Base-by-base conservation (phyloP, 2,329 filamentous ascomycete genomes). In the Trichothecium roseum region DNA sequence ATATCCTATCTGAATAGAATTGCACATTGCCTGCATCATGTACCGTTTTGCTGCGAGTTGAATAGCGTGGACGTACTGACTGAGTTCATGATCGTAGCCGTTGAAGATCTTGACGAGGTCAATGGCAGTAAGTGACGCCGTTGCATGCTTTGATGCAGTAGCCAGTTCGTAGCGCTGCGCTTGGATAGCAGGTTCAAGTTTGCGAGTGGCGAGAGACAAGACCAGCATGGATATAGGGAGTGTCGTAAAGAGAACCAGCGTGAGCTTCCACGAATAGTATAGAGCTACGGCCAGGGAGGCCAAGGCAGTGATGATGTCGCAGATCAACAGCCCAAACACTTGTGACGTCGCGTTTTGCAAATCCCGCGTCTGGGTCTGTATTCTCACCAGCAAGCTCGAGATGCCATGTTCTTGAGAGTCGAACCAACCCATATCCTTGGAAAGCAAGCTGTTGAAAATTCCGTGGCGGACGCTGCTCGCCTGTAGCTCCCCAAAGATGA, bases 91-190 rank as follows among this genome's bases (percentile, higher is more conserved):
- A 10, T 71, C 68, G 48, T 86, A 73, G 1, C 81, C 84, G 45
- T 89, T 88, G 59, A 83, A 88, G 35, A 78, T 80, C 53, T 95
- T 95, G 50, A 96, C 85, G 0, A 84, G 74, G 41, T 94, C 85
- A 28, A 95, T 89, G 3, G 75, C 78, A 2, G 67, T 65, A 8
- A 93, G 69, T 0, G 84, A 78, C 9, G 76, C 81, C 8, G 74
- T 78, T 1, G 78, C 72, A 37, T 78, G 66, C 48, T 85, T 89
- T 1, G 86, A 79, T 0, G 85, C 84, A 32, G 69, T 61, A 2
- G 74, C 73, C 1, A 94, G 69, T 37, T 79, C 71, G 2, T 59
- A 56, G 38, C 82, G 78, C 48, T 95, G 87, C 2, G 62, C 62
- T 42, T 73, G 66, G n/a, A 89, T 78, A 9, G 77, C 77, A 3